Conservation (phyloP, 257 asterid species). For the Solanum appendiculatum region DNA sequence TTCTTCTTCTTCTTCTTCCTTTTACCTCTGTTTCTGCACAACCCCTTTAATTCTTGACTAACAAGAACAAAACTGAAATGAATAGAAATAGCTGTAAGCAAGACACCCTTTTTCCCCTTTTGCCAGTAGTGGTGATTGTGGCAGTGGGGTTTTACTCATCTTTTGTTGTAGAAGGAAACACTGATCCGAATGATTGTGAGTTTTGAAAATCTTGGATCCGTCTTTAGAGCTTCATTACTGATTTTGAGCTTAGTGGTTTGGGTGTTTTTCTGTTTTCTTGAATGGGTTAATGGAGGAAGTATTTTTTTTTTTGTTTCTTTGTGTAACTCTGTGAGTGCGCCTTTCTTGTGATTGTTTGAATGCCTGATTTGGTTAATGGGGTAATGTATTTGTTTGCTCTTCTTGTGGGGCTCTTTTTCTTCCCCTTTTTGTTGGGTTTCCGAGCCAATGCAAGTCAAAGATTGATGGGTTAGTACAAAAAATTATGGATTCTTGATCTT, state of each 20-base stretch:
- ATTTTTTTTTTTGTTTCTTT: neutral
- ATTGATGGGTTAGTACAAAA: neutral
- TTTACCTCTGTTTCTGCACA: neutral
- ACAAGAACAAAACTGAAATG: neutral
- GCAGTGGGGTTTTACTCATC: constrained; percentile 16
- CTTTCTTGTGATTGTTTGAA: neutral
- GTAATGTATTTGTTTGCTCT: neutral
- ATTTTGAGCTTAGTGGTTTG: neutral
- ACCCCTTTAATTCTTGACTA: neutral
- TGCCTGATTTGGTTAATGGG: neutral
- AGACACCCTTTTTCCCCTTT: neutral
- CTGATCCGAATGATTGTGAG: constrained; percentile 73
- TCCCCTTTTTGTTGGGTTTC: neutral
- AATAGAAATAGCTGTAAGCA: neutral
- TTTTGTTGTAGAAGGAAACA: constrained; percentile 24
- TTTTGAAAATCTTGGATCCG: neutral
- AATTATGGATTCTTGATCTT: neutral
- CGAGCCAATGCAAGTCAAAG: constrained; percentile 8
- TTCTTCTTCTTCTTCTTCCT: neutral
- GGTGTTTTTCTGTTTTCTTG: neutral
- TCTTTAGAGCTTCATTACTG: neutral
- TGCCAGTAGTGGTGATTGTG: constrained; percentile 18
- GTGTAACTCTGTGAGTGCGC: neutral
- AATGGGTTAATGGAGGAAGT: neutral
- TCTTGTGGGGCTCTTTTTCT: neutral